These are phyloP conservation scores for Saitoella complicata DNA, from an alignment of 805 yeast species.

Conservation along the genomic window DNA sequence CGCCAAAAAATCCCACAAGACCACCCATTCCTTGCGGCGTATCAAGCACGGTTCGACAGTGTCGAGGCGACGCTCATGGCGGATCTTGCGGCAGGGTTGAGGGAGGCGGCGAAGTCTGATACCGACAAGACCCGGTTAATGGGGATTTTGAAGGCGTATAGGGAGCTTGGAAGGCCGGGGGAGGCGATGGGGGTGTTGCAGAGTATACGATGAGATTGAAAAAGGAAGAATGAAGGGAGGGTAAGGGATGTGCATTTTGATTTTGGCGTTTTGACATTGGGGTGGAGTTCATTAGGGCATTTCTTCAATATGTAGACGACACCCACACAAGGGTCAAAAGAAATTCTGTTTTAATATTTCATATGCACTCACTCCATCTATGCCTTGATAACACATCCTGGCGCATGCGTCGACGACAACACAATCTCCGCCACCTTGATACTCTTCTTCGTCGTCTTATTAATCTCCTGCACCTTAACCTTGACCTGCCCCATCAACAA, in stretches of 20 bases:
- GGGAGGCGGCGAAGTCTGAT: neutral
- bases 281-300: too few relatives aligned
- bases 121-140: neutral
- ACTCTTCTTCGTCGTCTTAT: too few relatives aligned
- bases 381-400: too few relatives aligned
- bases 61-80: neutral
- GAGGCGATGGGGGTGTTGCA: neutral
- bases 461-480: neutral
- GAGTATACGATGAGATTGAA: neutral
- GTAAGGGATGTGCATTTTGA: neutral
- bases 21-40: slow-evolving; percentile 9
- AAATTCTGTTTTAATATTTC: too few relatives aligned
- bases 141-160: neutral
- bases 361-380: too few relatives aligned
- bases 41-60: slow-evolving; percentile 2
- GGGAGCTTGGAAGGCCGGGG: neutral
- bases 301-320: too few relatives aligned
- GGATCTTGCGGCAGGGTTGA: slow-evolving; percentile 1
- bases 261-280: too few relatives aligned
- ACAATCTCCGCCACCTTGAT: too few relatives aligned
- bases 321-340: too few relatives aligned
- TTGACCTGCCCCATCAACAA: slow-evolving; percentile 9
- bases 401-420: too few relatives aligned
- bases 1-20: slow-evolving; percentile 1
- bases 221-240: neutral